phyloP scores from a whole-genome alignment of 2,329 filamentous ascomycete species.

The Grosmannia penicillata region DNA sequence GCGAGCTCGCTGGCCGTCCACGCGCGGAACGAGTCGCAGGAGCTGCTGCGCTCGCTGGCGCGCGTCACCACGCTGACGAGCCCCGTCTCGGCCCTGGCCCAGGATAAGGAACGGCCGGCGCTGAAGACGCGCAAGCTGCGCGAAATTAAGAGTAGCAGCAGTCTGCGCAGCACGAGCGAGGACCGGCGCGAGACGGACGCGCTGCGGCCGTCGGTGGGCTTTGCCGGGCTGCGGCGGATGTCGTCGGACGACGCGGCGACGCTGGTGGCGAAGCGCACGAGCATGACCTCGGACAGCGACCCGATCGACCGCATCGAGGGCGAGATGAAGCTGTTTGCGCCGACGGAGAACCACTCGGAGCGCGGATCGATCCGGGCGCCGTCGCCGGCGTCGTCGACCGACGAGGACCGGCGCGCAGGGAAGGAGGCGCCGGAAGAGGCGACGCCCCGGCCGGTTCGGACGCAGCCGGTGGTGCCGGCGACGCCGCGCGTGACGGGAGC shows the following conservation, averaged over 20 bases:
- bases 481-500: conserved; percentile 41
- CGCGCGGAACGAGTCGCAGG: conserved; percentile 26
- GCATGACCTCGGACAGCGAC: conserved; percentile 35
- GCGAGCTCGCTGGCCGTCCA: conserved; percentile 8
- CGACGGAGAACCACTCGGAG: conserved; percentile 38
- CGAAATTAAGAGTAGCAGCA: conserved; percentile 1
- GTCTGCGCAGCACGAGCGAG: background rate
- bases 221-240: conserved; percentile 26
- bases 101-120: conserved; percentile 1
- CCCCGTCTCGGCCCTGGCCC: background rate
- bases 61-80: conserved; percentile 16
- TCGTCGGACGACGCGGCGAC: conserved; percentile 29
- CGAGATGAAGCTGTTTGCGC: conserved; percentile 42
- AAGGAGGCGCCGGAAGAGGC: conserved; percentile 1
- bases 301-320: conserved; percentile 41
- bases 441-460: conserved; percentile 31
- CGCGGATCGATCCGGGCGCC: conserved; percentile 35
- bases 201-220: conserved; percentile 25
- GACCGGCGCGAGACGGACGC: conserved; percentile 2
- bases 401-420: background rate
- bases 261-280: conserved; percentile 33
- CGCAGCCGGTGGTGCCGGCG: conserved; percentile 31
- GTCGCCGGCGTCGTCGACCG: conserved; percentile 22
- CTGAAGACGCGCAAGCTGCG: background rate
- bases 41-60: conserved; percentile 33